Base-by-base conservation (phyloP, 169 alveolate species). In the Plasmodium adleri region DNA sequence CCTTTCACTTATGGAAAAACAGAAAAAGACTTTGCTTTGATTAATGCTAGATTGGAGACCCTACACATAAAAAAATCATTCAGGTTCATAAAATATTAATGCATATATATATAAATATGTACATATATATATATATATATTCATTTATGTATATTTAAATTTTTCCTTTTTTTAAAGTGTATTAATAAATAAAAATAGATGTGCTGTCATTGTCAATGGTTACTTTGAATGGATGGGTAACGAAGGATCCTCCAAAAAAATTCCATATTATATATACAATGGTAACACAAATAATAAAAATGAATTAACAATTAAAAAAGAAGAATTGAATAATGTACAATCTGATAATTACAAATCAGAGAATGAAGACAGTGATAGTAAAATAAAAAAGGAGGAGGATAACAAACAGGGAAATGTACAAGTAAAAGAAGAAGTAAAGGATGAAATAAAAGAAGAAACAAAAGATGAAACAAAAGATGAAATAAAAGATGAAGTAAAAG, bases 101-200 rank as follows among this genome's bases (percentile, higher is more conserved):
- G 32, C 26, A 74, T 74, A 20, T 54, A 64, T 52, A 52, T 63
- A 28, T 50, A n/a, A 1, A 20, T 54, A 26, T 3, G 4, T 20
- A 54, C 1, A 52, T 52, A 52, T 26, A 39, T n/a, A 60, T 9
- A 50, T 74, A 50, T 74, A 74, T 28, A 58, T 28, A 54, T 12
- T n/a, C 1, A 56, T 56, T 56, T 8, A 56, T 13, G 10, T 10
- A 52, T 52, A 52, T 26, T n/a, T 60, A 20, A 28, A 39, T 15
- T 24, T 47, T 49, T 20, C 32, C 63, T 60, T 59, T 60, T 20
- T 32, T 54, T 43, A 50, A 22, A 74, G 88, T n/a, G 26, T 60
- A 15, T 67, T 74, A 45, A 60, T 74, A 64, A 74, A 74, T 74
- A 74, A 74, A 67, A 74, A 74, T 52, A 62, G 74, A 74, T 74